Evolutionary conservation across 1,284 basidiomycete species (phyloP).

Genomic region (Filobasidium uniguttulatum): DNA sequence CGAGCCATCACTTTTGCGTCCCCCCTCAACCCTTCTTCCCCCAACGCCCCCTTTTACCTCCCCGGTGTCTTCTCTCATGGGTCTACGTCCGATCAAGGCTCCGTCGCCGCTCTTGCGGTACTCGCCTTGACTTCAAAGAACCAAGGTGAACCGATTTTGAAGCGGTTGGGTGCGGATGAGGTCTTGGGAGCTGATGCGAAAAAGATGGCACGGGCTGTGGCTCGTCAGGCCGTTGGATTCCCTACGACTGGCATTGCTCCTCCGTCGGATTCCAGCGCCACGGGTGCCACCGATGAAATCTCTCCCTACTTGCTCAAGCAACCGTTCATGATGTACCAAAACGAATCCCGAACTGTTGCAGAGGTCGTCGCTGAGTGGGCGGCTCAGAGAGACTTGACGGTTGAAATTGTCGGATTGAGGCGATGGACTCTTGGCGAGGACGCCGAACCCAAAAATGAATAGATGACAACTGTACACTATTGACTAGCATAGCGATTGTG

Average conservation of each 20-base stretch:
- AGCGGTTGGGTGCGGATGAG: slow-evolving; percentile 34
- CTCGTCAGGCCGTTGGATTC: slow-evolving; percentile 75
- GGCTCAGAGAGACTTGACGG: slow-evolving; percentile 38
- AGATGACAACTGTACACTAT: too few relatives aligned
- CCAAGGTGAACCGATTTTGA: slow-evolving; percentile 28
- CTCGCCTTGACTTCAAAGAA: slow-evolving; percentile 44
- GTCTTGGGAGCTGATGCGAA: slow-evolving; percentile 45
- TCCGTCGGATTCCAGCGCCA: neutral
- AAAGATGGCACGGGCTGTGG: slow-evolving; percentile 60
- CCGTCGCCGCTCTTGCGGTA: slow-evolving; percentile 56
- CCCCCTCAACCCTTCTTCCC: slow-evolving; percentile 42
- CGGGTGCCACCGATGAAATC: slow-evolving; percentile 36
- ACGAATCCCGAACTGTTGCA: slow-evolving; percentile 46
- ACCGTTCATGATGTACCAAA: slow-evolving; percentile 57
- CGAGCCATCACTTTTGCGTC: slow-evolving; percentile 60
- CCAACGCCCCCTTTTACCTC: slow-evolving; percentile 38
- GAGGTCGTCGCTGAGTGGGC: slow-evolving; percentile 58
- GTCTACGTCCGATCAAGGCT: slow-evolving; percentile 45
- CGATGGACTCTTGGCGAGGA: slow-evolving; percentile 32
- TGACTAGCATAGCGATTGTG: too few relatives aligned
- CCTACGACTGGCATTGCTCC: slow-evolving; percentile 50
- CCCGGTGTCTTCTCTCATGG: slow-evolving; percentile 72
- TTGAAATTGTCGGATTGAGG: slow-evolving; percentile 29
- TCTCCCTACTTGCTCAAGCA: slow-evolving; percentile 58
- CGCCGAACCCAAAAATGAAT: too few relatives aligned